Percentiles rank a stretch among this genome's conserved stretches.
Conservation (phyloP, 2,329 filamentous ascomycete genomes). For the Diaporthe citriasiana region DNA sequence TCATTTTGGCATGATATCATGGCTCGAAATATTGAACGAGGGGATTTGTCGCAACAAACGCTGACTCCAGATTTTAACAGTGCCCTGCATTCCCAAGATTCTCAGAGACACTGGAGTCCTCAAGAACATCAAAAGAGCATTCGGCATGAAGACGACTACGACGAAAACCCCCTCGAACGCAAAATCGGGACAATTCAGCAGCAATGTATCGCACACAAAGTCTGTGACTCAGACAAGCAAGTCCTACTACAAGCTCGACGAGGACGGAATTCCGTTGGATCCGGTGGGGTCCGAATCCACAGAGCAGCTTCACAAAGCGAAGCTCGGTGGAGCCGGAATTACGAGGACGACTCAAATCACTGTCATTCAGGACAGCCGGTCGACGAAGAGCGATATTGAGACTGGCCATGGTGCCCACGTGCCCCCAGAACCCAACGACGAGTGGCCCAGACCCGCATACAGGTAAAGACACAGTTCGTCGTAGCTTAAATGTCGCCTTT, state of each 20-base stretch:
- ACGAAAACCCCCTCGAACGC: not conserved
- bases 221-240: constrained; percentile 23
- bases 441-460: constrained; percentile 20
- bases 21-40: not conserved
- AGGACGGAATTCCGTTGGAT: constrained; percentile 35
- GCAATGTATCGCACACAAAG: constrained; percentile 1
- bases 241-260: constrained; percentile 39
- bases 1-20: not conserved
- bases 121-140: constrained; percentile 44
- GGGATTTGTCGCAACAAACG: not conserved
- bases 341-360: constrained; percentile 35
- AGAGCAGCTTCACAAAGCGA: constrained; percentile 23
- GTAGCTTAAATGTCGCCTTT: not conserved
- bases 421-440: not conserved
- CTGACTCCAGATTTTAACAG: not conserved
- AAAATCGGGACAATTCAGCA: not conserved
- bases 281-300: constrained; percentile 5
- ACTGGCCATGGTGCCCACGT: not conserved
- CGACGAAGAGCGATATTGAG: constrained; percentile 19
- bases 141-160: constrained; percentile 42
- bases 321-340: constrained; percentile 14
- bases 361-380: constrained; percentile 4
- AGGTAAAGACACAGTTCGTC: not conserved
- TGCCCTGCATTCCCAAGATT: constrained; percentile 42
- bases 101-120: constrained; percentile 43